A percentile compares a stretch with the other conserved stretches of the same genome.
Evolutionary conservation across 75 land plant species (phyloP).

Genomic region (Sequoiadendron giganteum): DNA sequence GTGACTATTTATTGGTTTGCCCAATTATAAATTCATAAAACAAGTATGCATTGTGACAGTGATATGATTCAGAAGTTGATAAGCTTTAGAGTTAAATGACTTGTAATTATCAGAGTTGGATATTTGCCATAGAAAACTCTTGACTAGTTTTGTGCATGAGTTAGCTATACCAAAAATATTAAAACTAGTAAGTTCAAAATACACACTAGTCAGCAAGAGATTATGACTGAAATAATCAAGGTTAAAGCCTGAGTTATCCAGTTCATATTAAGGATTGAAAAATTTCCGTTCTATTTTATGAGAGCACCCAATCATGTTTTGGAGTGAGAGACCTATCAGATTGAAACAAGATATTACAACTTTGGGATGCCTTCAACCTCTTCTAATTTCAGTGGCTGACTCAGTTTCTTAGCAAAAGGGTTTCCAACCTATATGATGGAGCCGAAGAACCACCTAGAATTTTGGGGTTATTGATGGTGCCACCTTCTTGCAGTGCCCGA

Average conservation of each 20-base stretch:
- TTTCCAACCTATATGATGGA: not conserved
- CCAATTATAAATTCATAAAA: not conserved
- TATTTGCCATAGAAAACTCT: not conserved
- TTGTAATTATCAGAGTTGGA: not conserved
- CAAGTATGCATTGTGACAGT: not conserved
- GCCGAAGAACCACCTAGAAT: not conserved
- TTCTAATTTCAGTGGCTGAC: not conserved
- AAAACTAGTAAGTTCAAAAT: not conserved
- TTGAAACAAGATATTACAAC: not conserved
- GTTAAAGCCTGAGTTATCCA: not conserved
- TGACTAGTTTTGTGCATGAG: slow-evolving; percentile 3
- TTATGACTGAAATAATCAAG: not conserved
- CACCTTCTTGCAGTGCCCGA: no score
- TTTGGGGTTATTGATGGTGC: no score
- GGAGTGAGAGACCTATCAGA: not conserved
- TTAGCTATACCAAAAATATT: not conserved
- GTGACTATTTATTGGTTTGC: not conserved
- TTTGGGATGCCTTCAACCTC: not conserved
- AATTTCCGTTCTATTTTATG: not conserved
- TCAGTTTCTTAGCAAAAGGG: not conserved
- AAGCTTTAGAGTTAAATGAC: not conserved
- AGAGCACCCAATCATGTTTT: not conserved
- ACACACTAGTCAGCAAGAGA: not conserved
- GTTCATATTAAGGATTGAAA: not conserved
- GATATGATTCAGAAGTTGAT: not conserved